Conservation (phyloP, 169 alveolate genomes). For the Plasmodium gonderi region DNA sequence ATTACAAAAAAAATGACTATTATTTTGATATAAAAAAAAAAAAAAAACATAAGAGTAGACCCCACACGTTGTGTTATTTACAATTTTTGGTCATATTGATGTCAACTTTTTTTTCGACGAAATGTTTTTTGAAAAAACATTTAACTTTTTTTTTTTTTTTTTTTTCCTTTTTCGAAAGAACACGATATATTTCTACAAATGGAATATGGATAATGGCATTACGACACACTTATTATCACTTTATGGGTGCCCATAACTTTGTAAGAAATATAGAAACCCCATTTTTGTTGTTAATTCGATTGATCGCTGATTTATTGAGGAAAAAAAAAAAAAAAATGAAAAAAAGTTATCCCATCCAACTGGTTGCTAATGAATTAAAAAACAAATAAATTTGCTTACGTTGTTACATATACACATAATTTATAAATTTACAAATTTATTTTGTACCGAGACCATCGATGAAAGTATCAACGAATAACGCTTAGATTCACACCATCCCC, state of each 20-base stretch:
- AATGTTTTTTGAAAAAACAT: background rate
- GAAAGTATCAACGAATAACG: background rate
- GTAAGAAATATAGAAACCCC: background rate
- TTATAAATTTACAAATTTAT: too few species aligned
- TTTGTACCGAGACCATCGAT: too few species aligned
- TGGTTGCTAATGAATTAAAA: background rate
- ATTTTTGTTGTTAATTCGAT: background rate
- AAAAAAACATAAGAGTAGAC: background rate
- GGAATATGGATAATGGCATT: background rate
- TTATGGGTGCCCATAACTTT: background rate
- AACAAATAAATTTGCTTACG: too few species aligned
- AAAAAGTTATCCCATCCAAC: background rate
- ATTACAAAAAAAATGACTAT: background rate
- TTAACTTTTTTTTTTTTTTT: background rate
- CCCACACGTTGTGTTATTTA: background rate
- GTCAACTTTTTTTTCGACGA: background rate
- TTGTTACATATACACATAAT: too few species aligned
- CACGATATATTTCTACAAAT: background rate
- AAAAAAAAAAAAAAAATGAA: background rate
- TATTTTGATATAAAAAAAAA: background rate
- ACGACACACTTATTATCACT: background rate
- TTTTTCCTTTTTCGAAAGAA: background rate
- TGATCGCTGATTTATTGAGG: background rate
- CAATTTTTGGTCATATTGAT: background rate
- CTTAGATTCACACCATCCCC: background rate